Conservation (phyloP, 306 rosid species). For the Prosopis cineraria region DNA sequence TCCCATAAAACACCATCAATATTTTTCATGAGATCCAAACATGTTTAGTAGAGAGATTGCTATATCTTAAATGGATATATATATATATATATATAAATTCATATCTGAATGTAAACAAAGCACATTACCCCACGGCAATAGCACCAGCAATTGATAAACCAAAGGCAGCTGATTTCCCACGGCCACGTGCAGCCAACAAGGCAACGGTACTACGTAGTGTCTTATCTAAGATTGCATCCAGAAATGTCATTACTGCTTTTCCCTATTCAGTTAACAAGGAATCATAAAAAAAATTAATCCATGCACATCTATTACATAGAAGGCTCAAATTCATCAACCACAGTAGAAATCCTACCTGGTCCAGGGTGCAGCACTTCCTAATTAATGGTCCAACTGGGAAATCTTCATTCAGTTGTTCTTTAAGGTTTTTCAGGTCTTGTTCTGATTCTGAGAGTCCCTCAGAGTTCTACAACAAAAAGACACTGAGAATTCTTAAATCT, state of each 20-base stretch:
- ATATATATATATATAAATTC: not conserved
- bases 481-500: conserved; percentile 20
- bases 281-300: conserved; percentile 11
- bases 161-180: conserved; percentile 98
- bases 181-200: conserved; percentile 93
- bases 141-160: conserved; percentile 97
- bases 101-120: conserved; percentile 12
- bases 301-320: not conserved
- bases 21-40: conserved; percentile 37
- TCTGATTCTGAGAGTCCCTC: conserved; percentile 80
- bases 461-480: conserved; percentile 58
- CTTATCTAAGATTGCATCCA: conserved; percentile 86
- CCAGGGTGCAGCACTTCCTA: conserved; percentile 82
- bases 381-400: conserved; percentile 89
- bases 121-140: conserved; percentile 78
- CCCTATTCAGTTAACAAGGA: conserved; percentile 56
- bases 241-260: conserved; percentile 83
- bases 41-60: conserved; percentile 6
- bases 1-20: not conserved
- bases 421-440: conserved; percentile 72
- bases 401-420: conserved; percentile 81
- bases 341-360: conserved; percentile 64
- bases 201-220: conserved; percentile 80
- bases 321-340: conserved; percentile 29
- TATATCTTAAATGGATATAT: not conserved